phyloP scores from a whole-genome alignment of 1,284 basidiomycete genomes.

The Dichomitus squalens region DNA sequence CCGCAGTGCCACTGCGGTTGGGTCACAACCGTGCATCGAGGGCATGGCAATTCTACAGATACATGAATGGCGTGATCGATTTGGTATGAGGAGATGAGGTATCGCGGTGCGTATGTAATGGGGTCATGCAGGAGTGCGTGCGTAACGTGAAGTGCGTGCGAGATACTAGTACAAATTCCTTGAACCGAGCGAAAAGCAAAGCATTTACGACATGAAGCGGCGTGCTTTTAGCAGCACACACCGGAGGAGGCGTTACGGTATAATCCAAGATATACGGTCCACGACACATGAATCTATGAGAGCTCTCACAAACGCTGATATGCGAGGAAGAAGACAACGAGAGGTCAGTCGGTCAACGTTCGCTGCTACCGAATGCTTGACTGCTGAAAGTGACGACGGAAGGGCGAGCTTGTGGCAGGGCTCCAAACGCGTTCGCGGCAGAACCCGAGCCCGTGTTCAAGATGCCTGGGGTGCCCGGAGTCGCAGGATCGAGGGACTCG shows the following conservation, averaged over 20 bases:
- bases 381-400: conserved; percentile 5
- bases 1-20: conserved; percentile 5
- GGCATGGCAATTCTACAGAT: conserved; percentile 3
- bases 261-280: background rate
- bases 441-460: background rate
- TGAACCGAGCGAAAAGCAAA: background rate
- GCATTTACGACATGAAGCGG: background rate
- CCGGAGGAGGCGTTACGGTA: background rate
- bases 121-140: background rate
- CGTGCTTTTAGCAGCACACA: background rate
- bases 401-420: background rate
- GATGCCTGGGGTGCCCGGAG: background rate
- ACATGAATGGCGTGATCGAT: background rate
- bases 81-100: conserved; percentile 1
- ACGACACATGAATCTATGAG: background rate
- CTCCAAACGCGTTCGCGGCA: background rate
- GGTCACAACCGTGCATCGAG: background rate
- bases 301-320: background rate
- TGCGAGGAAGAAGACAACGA: background rate
- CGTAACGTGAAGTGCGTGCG: background rate
- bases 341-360: background rate
- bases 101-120: conserved; percentile 1
- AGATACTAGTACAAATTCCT: background rate
- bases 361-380: background rate
- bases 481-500: conserved; percentile 1